These are phyloP conservation scores for Ustilago hordei DNA, from an alignment of 1,284 basidiomycete species.

Conservation along the genomic window DNA sequence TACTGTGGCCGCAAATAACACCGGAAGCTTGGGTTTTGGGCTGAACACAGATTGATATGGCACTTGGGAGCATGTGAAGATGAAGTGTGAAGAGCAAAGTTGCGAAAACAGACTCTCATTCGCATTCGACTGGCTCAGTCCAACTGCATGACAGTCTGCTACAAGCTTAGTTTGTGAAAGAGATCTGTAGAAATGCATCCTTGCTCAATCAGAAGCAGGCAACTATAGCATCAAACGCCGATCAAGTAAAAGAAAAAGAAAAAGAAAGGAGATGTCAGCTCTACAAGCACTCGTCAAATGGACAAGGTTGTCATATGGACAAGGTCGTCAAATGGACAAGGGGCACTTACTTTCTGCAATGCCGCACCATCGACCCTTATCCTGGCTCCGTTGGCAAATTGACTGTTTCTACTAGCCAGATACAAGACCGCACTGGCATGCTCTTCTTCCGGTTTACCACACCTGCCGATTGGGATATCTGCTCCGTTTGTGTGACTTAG, in stretches of 20 bases:
- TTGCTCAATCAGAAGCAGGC: slow-evolving; percentile 32
- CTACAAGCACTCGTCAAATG: background rate
- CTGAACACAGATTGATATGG: too few species aligned
- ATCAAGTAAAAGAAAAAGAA: background rate
- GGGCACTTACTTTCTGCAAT: slow-evolving; percentile 37
- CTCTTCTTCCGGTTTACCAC: slow-evolving; percentile 37
- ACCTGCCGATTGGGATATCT: slow-evolving; percentile 48
- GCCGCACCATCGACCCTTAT: slow-evolving; percentile 51
- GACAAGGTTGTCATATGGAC: background rate
- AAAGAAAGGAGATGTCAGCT: background rate
- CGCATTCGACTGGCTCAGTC: too few species aligned
- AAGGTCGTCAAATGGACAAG: background rate
- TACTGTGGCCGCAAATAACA: too few species aligned
- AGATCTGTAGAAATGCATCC: background rate
- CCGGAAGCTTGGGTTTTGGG: too few species aligned
- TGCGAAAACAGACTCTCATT: too few species aligned
- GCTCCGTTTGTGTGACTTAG: slow-evolving; percentile 52
- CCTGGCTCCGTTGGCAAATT: slow-evolving; percentile 47
- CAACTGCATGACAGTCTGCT: too few species aligned
- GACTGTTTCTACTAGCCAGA: slow-evolving; percentile 16
- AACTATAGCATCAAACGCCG: slow-evolving; percentile 4
- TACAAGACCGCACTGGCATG: slow-evolving; percentile 44
- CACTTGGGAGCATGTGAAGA: too few species aligned
- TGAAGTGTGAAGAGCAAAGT: too few species aligned
- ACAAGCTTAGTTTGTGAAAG: too few species aligned